Conservation (phyloP, 208 protist genomes). For the Acanthamoeba lenticulata region DNA sequence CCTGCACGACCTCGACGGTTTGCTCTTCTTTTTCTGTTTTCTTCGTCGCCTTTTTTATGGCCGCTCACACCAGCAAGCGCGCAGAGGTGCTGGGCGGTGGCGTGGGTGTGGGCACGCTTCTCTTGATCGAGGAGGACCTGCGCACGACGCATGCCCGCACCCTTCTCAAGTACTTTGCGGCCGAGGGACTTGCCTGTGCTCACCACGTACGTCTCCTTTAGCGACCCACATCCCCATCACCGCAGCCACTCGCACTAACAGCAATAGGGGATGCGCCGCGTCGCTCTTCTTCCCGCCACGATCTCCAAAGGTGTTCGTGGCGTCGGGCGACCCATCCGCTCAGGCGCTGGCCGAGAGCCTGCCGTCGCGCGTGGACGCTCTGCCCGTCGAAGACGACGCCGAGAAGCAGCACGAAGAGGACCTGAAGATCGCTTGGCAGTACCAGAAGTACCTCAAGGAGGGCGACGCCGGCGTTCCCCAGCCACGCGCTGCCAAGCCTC, state of each 20-base stretch:
- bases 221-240: not conserved
- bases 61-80: not conserved
- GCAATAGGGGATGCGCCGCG: no score
- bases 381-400: not conserved
- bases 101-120: constrained; percentile 71
- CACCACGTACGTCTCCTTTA: constrained; percentile 48
- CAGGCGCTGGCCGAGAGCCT: not conserved
- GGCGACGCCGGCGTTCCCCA: not conserved
- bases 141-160: constrained; percentile 55
- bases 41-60: not conserved
- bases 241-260: not conserved
- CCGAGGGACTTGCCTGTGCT: constrained; percentile 68
- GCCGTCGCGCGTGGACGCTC: not conserved
- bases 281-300: not conserved
- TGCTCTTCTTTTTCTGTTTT: constrained; percentile 19
- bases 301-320: not conserved
- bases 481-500: not conserved
- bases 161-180: constrained; percentile 78
- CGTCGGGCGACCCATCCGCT: not conserved
- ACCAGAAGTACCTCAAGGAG: constrained; percentile 75
- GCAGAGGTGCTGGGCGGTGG: constrained; percentile 74
- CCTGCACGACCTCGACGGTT: constrained; percentile 76
- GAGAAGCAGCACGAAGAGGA: constrained; percentile 61
- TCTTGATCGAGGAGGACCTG: constrained; percentile 77
- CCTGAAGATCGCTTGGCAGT: constrained; percentile 78